These are phyloP conservation scores for Claviceps pusilla DNA, from an alignment of 2,329 filamentous ascomycete genomes.

Conservation along the genomic window DNA sequence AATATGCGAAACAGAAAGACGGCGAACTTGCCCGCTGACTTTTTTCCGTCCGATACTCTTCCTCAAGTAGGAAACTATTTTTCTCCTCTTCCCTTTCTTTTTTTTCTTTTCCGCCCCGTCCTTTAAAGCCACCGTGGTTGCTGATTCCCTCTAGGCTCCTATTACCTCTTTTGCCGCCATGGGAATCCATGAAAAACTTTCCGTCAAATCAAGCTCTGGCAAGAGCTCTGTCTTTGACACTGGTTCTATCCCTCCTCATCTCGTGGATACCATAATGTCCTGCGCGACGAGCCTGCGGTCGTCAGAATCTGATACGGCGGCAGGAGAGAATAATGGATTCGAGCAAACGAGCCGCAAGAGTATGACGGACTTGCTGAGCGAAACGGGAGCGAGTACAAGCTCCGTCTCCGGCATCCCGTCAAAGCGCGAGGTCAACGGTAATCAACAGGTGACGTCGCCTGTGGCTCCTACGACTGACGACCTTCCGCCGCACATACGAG, in stretches of 20 bases:
- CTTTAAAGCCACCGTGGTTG: not conserved
- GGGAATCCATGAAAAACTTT: conserved; percentile 7
- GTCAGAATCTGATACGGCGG: not conserved
- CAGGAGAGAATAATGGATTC: not conserved
- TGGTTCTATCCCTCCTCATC: not conserved
- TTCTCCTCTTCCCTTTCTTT: no score
- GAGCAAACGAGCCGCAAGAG: not conserved
- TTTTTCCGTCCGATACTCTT: conserved; percentile 12
- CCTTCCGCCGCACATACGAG: conserved; percentile 1
- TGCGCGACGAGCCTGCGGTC: not conserved
- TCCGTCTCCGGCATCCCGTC: not conserved
- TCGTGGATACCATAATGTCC: not conserved
- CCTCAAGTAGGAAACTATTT: conserved; percentile 9
- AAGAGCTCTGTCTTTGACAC: not conserved
- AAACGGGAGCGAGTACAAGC: not conserved
- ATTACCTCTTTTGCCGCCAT: conserved; percentile 12
- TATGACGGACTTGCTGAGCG: not conserved
- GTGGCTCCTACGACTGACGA: not conserved
- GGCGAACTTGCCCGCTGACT: conserved; percentile 10
- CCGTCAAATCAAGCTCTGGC: not conserved
- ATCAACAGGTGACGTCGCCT: not conserved
- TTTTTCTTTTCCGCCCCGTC: no score
- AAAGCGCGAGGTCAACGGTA: not conserved
- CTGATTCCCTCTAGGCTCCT: conserved; percentile 13
- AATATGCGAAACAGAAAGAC: conserved; percentile 1